These are phyloP conservation scores for Rhamnella rubrinervis DNA, from an alignment of 331 rosid species.

Conservation along the genomic window DNA sequence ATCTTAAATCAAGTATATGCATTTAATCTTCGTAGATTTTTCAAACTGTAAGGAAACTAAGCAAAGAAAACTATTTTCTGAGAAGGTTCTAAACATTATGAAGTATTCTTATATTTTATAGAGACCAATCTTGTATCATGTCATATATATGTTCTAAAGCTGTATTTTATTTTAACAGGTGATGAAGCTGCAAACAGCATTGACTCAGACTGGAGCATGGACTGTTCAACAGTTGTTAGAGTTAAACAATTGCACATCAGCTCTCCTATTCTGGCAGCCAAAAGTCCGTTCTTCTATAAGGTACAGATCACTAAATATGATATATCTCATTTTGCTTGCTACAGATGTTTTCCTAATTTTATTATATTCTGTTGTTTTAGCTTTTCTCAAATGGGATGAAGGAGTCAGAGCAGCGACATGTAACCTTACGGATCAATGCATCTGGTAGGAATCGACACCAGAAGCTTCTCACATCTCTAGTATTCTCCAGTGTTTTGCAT, in stretches of 20 bases:
- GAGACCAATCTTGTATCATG: neutral
- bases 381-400: constrained; percentile 97
- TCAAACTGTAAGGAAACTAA: neutral
- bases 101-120: neutral
- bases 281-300: constrained; percentile 79
- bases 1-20: neutral
- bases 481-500: neutral
- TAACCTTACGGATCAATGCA: constrained; percentile 77
- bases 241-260: constrained; percentile 86
- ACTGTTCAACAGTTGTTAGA: constrained; percentile 63
- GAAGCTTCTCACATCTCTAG: neutral
- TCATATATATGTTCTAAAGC: neutral
- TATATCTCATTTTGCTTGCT: neutral
- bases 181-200: constrained; percentile 80
- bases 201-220: constrained; percentile 84
- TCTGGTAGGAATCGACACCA: constrained; percentile 55
- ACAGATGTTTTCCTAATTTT: constrained; percentile 8
- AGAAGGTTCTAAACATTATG: neutral
- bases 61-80: neutral
- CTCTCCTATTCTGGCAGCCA: constrained; percentile 98
- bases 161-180: constrained; percentile 44
- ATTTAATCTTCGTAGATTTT: neutral
- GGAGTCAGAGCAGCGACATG: constrained; percentile 92
- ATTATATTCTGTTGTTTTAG: constrained; percentile 34
- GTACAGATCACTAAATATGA: neutral